Evolutionary conservation across 495 filamentous ascomycete genomes (phyloP), one percentile per base, ranked within the genome.

Genomic region (Extremus antarcticus): DNA sequence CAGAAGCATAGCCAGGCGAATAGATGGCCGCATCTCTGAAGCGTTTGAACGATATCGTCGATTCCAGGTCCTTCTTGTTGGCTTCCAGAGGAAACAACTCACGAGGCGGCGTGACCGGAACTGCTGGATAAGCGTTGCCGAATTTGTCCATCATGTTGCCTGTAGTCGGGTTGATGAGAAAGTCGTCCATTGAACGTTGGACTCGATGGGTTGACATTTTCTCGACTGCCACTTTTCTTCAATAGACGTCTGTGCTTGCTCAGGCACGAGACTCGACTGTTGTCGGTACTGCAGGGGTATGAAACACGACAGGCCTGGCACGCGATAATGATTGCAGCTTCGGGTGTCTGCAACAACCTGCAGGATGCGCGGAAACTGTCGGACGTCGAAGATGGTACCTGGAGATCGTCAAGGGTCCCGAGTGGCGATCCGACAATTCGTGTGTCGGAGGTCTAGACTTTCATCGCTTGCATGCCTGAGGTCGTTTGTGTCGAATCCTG

Each of bases 121-220:
- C 19, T 7, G 41, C 19, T n/a, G 41, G 3, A 7, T 3, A 45
- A 45, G 41, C 41, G 4, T 45, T 7, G 17, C 15, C 41, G 17
- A 9, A 45, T n/a, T 45, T 7, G 15, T 45, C 41, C 16, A 17
- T 21, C 4, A 45, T 45, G 20, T 49, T 49, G 46, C 22, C 23
- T 3, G 19, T 17, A 17, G 41, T 21, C 17, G 57, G 57, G 39
- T 55, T 60, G 53, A 46, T 59, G 53, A 60, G 45, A 32, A 60
- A 60, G 52, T 59, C 57, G 13, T 59, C 57, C 25, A 59, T 55
- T 9, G 51, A 35, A 47, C 52, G 52, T 22, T 45, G 29, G 29
- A 35, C 29, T 35, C 29, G 7, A 35, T 4, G 13, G 29, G 29
- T 7, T 13, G 29, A 4, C 29, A 35, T 35, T 35, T 35, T 13